A percentile compares a stretch with the other conserved stretches of the same genome.
These are phyloP conservation scores for Bipolaris oryzae DNA, from an alignment of 2,329 filamentous ascomycete genomes.

Conservation along the genomic window DNA sequence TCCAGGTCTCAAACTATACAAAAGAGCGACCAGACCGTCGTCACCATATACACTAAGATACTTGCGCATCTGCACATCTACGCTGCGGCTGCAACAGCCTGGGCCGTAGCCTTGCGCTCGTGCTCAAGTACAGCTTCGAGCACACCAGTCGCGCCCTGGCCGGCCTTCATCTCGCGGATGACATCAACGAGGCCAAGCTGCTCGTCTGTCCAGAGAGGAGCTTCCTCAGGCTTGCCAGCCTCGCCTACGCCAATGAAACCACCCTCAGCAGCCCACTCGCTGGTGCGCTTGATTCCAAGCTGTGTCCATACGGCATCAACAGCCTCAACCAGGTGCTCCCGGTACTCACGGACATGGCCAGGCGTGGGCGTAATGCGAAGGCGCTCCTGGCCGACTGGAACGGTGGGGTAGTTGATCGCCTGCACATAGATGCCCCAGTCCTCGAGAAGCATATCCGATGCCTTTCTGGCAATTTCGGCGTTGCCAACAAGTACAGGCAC, in stretches of 20 bases:
- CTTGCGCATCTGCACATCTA: slow-evolving; percentile 18
- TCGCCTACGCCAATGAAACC: slow-evolving; percentile 95
- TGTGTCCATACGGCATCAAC: slow-evolving; percentile 88
- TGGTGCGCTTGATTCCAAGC: slow-evolving; percentile 88
- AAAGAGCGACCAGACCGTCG: slow-evolving; percentile 42
- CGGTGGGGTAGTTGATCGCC: slow-evolving; percentile 98
- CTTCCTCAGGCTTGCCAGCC: slow-evolving; percentile 61
- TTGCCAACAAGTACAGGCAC: slow-evolving; percentile 92
- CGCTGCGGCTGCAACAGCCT: slow-evolving; percentile 53
- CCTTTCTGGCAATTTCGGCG: slow-evolving; percentile 87
- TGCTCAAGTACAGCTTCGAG: slow-evolving; percentile 57
- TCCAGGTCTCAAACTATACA: slow-evolving; percentile 30
- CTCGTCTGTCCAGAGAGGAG: slow-evolving; percentile 88
- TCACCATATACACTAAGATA: neutral
- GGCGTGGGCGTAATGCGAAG: slow-evolving; percentile 96
- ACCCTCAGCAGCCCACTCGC: slow-evolving; percentile 86
- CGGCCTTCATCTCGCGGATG: slow-evolving; percentile 59
- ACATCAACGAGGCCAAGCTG: slow-evolving; percentile 76
- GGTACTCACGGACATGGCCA: slow-evolving; percentile 83
- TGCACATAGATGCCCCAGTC: slow-evolving; percentile 97
- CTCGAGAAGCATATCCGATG: slow-evolving; percentile 87
- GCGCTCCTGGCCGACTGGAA: slow-evolving; percentile 96
- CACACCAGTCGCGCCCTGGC: slow-evolving; percentile 51
- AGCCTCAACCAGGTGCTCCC: slow-evolving; percentile 82
- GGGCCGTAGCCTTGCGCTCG: slow-evolving; percentile 52